Conservation (phyloP, 768 basidiomycete genomes). For the Rhizopogon vesiculosus region DNA sequence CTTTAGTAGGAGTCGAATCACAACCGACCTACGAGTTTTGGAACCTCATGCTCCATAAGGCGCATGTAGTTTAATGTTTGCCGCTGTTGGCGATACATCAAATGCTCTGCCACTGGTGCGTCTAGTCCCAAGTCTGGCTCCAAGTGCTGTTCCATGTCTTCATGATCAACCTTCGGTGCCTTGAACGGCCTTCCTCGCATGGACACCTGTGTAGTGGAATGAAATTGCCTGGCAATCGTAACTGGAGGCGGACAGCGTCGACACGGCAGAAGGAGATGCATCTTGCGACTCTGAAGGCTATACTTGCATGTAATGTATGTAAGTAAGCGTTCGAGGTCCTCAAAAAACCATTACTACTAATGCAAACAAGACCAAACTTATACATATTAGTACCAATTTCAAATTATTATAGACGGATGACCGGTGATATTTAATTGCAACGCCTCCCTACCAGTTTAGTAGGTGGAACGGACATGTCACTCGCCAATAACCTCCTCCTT, state of each 20-base stretch:
- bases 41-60: constrained; percentile 86
- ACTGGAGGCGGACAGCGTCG: constrained; percentile 9
- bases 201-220: constrained; percentile 15
- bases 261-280: constrained; percentile 16
- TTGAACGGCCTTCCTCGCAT: constrained; percentile 15
- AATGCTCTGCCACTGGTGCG: constrained; percentile 64
- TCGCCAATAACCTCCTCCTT: too few species aligned
- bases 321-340: too few species aligned
- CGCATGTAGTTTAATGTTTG: constrained; percentile 74
- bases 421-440: too few species aligned
- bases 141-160: constrained; percentile 31
- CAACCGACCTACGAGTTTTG: constrained; percentile 74
- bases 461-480: too few species aligned
- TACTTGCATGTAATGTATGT: not conserved
- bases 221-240: constrained; percentile 15
- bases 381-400: too few species aligned
- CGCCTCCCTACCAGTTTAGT: too few species aligned
- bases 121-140: constrained; percentile 42
- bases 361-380: constrained; percentile 23
- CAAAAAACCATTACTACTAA: not conserved
- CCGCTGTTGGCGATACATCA: constrained; percentile 69
- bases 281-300: constrained; percentile 4
- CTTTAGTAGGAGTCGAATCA: not conserved
- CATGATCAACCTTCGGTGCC: constrained; percentile 36
- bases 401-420: too few species aligned